These are phyloP conservation scores for Colletotrichum paranaense DNA, from an alignment of 2,329 filamentous ascomycete species.

Conservation along the genomic window DNA sequence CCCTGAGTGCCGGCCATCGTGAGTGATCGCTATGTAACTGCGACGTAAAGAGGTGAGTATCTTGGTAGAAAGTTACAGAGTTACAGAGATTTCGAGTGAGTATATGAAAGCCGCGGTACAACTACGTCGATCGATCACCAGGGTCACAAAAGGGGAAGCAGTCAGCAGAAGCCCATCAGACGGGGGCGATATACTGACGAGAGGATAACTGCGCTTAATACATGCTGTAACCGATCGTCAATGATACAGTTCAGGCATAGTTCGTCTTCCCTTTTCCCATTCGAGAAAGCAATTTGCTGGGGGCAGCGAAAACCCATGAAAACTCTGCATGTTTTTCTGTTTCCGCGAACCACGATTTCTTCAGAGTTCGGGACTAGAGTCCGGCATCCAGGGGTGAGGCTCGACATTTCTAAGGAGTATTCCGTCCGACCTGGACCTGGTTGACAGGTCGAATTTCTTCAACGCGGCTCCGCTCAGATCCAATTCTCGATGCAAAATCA, in stretches of 20 bases:
- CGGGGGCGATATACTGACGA: neutral
- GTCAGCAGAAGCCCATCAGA: too few species aligned
- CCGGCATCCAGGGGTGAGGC: neutral
- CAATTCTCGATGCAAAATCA: neutral
- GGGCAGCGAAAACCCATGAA: neutral
- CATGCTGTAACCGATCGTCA: too few species aligned
- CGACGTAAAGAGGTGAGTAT: neutral
- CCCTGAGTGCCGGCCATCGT: conserved; percentile 10
- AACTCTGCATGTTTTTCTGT: neutral
- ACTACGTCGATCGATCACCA: too few species aligned
- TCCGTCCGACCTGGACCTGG: too few species aligned
- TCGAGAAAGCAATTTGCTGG: neutral
- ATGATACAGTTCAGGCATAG: too few species aligned
- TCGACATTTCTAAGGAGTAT: too few species aligned
- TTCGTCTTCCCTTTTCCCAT: neutral
- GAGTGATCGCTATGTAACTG: neutral
- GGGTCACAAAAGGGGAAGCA: too few species aligned
- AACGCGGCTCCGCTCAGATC: neutral
- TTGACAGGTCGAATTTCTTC: neutral
- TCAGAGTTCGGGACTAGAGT: neutral
- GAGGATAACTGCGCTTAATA: neutral
- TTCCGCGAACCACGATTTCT: neutral
- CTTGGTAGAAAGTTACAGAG: neutral
- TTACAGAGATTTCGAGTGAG: too few species aligned
- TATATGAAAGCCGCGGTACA: too few species aligned